Base-by-base conservation (phyloP, 2,329 filamentous ascomycete species). In the Sclerotinia subarctica region DNA sequence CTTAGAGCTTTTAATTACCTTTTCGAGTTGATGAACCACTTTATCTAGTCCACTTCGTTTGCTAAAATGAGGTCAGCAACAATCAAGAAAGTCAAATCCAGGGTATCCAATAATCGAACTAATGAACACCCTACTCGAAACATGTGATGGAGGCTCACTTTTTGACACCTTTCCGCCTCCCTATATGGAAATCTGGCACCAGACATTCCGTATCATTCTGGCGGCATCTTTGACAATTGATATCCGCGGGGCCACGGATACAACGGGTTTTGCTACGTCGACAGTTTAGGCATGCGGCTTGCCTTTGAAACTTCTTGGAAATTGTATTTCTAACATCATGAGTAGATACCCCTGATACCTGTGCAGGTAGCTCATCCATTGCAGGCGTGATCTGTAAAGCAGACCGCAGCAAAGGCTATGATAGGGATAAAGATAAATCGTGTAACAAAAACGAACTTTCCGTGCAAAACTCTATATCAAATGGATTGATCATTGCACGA, bases 11-110 rank as follows among this genome's bases (percentile, higher is more conserved):
- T 60, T 87, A 80, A 74, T 85, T 83, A 89, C 90, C 76, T 92
- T 87, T 74, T 92, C 88, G 69, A 93, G 89, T 75, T 91, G 89
- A 74, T 86, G 87, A 26, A 93, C 84, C 3, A 90, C 90, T 78
- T 92, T 92, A 70, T 92, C 90, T 42, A 92, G 79, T 0, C 90
- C 90, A 21, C 88, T 89, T 52, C 90, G 86, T 78, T 93, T 93
- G 78, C 90, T 92, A 70, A 58, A 42, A 13, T 11, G 44, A 29
- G 17, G 44, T 52, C 4, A 59, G 44, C 19, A 29, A 38, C 7
- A 26, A 15, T 35, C 32, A 44, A 66, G 8, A 32, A 21, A 3
- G 21, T 56, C 21, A 26, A 47, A 26, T 49, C 21, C 57, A 42
- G 52, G 26, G 51, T 51, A 51, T 51, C 47, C 49, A 52, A 53